Evolutionary conservation across 306 rosid species (phyloP).

Genomic region (Sicyos baderoa): DNA sequence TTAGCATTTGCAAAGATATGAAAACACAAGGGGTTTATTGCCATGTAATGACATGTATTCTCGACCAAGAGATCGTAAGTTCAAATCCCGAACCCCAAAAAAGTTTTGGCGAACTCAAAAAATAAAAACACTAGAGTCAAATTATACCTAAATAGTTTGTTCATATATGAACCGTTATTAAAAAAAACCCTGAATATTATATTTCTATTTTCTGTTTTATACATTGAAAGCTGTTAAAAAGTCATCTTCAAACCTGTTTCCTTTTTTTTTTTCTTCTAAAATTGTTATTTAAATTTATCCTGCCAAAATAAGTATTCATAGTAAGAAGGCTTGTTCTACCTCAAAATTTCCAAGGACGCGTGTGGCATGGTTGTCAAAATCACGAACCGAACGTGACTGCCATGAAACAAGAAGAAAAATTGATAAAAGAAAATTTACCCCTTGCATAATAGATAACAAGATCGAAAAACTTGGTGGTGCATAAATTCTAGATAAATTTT

Average conservation of each 20-base stretch:
- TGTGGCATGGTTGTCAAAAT: slow-evolving; percentile 83
- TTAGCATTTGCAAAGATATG: slow-evolving; percentile 7
- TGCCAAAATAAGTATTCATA: neutral
- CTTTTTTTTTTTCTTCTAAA: neutral
- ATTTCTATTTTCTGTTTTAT: neutral
- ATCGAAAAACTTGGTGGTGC: neutral
- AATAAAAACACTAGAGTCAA: neutral
- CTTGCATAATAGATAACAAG: no score
- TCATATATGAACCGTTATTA: slow-evolving; percentile 13
- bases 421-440: neutral
- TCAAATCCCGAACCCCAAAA: no score
- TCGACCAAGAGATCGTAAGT: no score
- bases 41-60: no score
- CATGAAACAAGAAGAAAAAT: slow-evolving; percentile 25
- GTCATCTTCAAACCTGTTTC: neutral
- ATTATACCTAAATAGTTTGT: neutral
- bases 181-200: neutral
- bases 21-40: neutral
- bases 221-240: neutral
- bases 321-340: slow-evolving; percentile 35
- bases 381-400: slow-evolving; percentile 79
- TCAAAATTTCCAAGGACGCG: slow-evolving; percentile 78
- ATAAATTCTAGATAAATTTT: neutral
- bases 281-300: neutral
- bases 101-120: no score